Conservation (phyloP, 2,329 filamentous ascomycete species). For the Fusarium nodosum region DNA sequence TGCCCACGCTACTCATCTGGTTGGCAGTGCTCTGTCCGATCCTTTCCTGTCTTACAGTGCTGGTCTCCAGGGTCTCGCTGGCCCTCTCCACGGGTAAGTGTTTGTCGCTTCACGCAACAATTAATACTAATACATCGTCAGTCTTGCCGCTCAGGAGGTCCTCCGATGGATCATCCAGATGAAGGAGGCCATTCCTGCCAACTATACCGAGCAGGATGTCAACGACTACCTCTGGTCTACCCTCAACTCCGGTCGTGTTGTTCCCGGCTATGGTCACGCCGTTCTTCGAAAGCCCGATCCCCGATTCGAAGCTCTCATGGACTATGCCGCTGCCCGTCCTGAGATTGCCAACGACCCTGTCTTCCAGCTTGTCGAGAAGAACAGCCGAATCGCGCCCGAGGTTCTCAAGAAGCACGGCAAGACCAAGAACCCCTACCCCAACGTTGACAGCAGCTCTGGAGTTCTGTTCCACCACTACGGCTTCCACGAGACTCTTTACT, state of each 20-base stretch:
- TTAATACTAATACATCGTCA: slow-evolving; percentile 26
- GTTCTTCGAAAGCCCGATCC: slow-evolving; percentile 98
- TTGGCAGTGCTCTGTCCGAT: slow-evolving; percentile 93
- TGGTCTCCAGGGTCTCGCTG: slow-evolving; percentile 93
- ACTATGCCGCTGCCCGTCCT: slow-evolving; percentile 87
- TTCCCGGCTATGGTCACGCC: slow-evolving; percentile 98
- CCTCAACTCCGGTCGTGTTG: slow-evolving; percentile 93
- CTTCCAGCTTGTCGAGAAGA: slow-evolving; percentile 94
- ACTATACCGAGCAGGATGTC: slow-evolving; percentile 85
- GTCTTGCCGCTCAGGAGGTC: slow-evolving; percentile 95
- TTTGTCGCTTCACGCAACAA: fast-evolving
- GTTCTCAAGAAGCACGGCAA: slow-evolving; percentile 97
- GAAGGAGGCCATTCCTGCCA: slow-evolving; percentile 85
- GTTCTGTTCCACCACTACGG: slow-evolving; percentile 99
- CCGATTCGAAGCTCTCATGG: slow-evolving; percentile 95
- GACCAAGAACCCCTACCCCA: slow-evolving; percentile 98
- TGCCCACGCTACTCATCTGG: slow-evolving; percentile 93
- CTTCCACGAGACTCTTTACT: slow-evolving; percentile 97
- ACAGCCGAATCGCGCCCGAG: slow-evolving; percentile 88
- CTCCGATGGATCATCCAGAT: slow-evolving; percentile 97
- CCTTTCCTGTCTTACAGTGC: slow-evolving; percentile 97
- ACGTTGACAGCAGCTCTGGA: slow-evolving; percentile 93
- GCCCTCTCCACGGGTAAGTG: slow-evolving; percentile 74
- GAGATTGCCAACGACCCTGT: slow-evolving; percentile 90
- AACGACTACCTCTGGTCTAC: slow-evolving; percentile 95